A percentile compares a stretch with the other conserved stretches of the same genome.
Conservation (phyloP, 2,329 filamentous ascomycete species). For the Monilinia polystroma region DNA sequence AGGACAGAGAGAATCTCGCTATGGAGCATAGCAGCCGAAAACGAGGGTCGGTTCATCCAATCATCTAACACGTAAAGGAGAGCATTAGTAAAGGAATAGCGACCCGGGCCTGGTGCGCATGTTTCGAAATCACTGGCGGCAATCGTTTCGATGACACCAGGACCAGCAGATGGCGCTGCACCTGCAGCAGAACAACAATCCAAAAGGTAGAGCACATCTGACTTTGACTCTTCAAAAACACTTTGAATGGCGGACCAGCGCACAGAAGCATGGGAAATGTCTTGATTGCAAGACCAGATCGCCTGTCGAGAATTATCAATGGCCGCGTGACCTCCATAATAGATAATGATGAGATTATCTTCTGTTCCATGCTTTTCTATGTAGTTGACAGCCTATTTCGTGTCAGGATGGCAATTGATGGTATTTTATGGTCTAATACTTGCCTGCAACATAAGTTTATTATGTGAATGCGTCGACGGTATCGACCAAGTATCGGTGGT, state of each 20-base stretch:
- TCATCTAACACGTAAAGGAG: constrained; percentile 30
- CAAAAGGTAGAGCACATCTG: constrained; percentile 29
- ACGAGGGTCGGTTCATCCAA: constrained; percentile 29
- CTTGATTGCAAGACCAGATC: constrained; percentile 28
- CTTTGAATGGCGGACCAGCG: constrained; percentile 33
- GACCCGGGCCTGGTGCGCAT: constrained; percentile 25
- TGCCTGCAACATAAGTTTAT: constrained; percentile 32
- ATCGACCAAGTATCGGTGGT: constrained; percentile 33
- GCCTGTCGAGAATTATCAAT: constrained; percentile 30
- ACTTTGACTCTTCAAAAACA: constrained; percentile 29
- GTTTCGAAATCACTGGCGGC: constrained; percentile 29
- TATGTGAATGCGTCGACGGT: constrained; percentile 30
- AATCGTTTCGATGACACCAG: constrained; percentile 30
- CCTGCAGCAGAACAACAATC: constrained; percentile 31
- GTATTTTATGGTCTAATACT: constrained; percentile 1
- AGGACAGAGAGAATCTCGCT: constrained; percentile 29
- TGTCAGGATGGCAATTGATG: constrained; percentile 5
- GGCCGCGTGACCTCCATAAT: constrained; percentile 33
- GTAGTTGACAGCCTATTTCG: constrained; percentile 28
- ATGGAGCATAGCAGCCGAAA: constrained; percentile 33
- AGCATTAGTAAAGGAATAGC: constrained; percentile 30
- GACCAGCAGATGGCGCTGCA: constrained; percentile 24
- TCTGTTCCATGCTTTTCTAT: constrained; percentile 28
- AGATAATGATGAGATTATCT: constrained; percentile 32
- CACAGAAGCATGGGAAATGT: constrained; percentile 26